phyloP scores from a whole-genome alignment of 139 green algal species.

The Micromonas pusilla region DNA sequence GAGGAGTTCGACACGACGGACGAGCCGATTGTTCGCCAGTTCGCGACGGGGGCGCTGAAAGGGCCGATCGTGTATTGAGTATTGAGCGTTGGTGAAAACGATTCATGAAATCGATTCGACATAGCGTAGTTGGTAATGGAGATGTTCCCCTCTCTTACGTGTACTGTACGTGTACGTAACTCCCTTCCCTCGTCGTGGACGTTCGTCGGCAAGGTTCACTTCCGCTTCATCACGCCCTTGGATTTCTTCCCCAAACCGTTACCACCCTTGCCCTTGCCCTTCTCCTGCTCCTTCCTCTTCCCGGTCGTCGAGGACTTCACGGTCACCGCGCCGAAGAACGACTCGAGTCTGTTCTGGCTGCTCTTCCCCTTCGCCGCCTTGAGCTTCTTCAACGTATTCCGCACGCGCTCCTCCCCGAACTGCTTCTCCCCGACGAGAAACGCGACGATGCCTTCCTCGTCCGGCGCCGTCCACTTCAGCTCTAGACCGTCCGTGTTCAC shows the following conservation, averaged over 20 bases:
- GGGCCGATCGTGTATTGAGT: conserved; percentile 29
- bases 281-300: conserved; percentile 46
- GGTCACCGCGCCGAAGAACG: conserved; percentile 69
- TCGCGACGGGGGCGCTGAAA: conserved; percentile 58
- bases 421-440: conserved; percentile 90
- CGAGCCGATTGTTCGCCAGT: conserved; percentile 91
- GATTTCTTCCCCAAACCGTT: conserved; percentile 32
- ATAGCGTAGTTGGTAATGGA: too few relatives aligned
- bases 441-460: conserved; percentile 82
- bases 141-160: too few relatives aligned
- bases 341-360: conserved; percentile 59
- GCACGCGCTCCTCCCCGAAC: conserved; percentile 85
- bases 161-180: background rate
- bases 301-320: conserved; percentile 37
- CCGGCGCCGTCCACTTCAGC: conserved; percentile 77
- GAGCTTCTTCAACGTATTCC: background rate
- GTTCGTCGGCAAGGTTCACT: background rate
- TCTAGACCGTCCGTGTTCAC: conserved; percentile 44
- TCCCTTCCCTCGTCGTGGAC: background rate
- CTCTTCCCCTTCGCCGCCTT: background rate
- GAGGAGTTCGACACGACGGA: conserved; percentile 88
- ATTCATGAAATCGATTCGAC: too few relatives aligned
- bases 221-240: background rate
- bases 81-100: background rate
- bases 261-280: conserved; percentile 43